Percentiles rank a stretch among this genome's conserved stretches.
Evolutionary conservation across 2,329 filamentous ascomycete genomes (phyloP).

Genomic region (Aspergillus alliaceus): DNA sequence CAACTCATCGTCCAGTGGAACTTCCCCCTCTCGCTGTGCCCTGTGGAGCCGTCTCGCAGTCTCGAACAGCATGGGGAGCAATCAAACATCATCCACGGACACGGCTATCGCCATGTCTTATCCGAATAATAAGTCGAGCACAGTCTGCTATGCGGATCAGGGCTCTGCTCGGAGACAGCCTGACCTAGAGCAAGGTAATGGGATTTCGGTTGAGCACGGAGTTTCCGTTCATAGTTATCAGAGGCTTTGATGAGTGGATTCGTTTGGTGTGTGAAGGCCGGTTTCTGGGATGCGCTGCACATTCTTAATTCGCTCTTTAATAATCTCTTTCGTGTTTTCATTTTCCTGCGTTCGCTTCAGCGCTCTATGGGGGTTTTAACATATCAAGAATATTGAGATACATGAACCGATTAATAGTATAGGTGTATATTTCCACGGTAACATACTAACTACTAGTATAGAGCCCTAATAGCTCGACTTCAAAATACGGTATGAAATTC

Average conservation of each 20-base stretch:
- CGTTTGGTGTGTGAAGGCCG: background rate
- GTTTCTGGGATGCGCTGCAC: background rate
- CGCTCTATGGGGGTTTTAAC: background rate
- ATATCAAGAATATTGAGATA: background rate
- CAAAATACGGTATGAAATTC: background rate
- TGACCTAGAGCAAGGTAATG: slow-evolving; percentile 19
- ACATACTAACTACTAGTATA: no score
- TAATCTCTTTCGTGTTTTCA: no score
- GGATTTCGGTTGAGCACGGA: slow-evolving; percentile 32
- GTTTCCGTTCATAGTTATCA: slow-evolving; percentile 25
- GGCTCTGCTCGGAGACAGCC: slow-evolving; percentile 13
- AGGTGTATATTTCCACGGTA: no score
- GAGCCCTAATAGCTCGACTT: background rate
- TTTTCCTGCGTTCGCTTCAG: background rate
- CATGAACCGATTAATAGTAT: no score
- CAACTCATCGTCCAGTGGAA: slow-evolving; percentile 4
- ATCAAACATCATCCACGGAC: slow-evolving; percentile 8
- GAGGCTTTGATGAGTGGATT: background rate
- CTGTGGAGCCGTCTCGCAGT: slow-evolving; percentile 29
- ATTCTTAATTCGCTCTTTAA: background rate
- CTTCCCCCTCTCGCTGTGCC: slow-evolving; percentile 19
- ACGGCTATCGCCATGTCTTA: slow-evolving; percentile 5
- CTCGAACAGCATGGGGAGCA: slow-evolving; percentile 11
- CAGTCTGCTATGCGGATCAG: slow-evolving; percentile 29
- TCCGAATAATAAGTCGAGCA: slow-evolving; percentile 20